Evolutionary conservation across 75 land plant species (phyloP).

Genomic region (Chamaecyparis obtusa): DNA sequence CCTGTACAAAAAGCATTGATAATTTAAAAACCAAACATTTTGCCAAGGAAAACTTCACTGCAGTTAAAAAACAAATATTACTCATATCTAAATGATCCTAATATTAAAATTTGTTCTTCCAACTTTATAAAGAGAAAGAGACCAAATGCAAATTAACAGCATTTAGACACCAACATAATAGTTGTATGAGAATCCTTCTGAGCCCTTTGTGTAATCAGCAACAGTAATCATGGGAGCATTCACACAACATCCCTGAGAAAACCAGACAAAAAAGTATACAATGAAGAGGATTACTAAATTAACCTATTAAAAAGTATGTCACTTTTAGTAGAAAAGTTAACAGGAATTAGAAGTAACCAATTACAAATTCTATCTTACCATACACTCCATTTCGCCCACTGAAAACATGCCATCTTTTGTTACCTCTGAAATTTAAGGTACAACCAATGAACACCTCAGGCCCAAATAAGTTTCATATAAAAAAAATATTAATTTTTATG

Average conservation of each 20-base stretch:
- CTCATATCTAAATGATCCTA: constrained; percentile 1
- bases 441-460: constrained; percentile 4
- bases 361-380: constrained; percentile 52
- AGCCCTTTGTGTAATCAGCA: constrained; percentile 92
- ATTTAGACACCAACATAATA: constrained; percentile 71
- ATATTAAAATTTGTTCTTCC: not conserved
- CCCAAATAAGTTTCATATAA: not conserved
- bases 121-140: not conserved
- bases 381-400: constrained; percentile 99
- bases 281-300: not conserved
- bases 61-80: not conserved
- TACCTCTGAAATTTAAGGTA: constrained; percentile 63
- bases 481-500: not conserved
- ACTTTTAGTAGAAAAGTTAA: not conserved
- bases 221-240: constrained; percentile 99
- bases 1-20: constrained; percentile 44
- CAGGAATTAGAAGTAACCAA: not conserved
- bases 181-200: constrained; percentile 94
- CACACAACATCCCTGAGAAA: constrained; percentile 90
- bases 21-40: not conserved
- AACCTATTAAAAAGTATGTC: not conserved
- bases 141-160: not conserved
- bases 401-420: constrained; percentile 97
- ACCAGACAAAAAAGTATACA: not conserved
- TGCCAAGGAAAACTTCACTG: not conserved